A percentile compares a stretch with the other conserved stretches of the same genome.
phyloP scores from a whole-genome alignment of 176 grass and related monocot genomes.

The Zea luxurians region DNA sequence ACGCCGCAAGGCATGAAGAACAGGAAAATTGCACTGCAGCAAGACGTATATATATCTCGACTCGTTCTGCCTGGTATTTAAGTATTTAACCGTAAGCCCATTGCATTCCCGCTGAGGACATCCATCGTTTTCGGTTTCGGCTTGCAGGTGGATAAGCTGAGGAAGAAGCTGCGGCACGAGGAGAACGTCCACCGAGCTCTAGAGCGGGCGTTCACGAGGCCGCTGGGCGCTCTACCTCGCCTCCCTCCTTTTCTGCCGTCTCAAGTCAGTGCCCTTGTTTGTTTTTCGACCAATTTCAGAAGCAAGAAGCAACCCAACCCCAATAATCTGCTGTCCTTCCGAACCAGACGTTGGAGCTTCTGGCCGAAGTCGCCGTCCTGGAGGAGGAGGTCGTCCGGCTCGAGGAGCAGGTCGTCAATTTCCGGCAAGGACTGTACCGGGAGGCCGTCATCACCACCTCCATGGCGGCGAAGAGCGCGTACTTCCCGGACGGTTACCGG shows the following conservation, averaged over 20 bases:
- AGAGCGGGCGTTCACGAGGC: constrained; percentile 82
- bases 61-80: not conserved
- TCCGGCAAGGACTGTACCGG: constrained; percentile 70
- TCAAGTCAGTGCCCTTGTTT: constrained; percentile 43
- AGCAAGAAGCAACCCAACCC: not conserved
- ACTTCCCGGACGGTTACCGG: constrained; percentile 9
- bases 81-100: not conserved
- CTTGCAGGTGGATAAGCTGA: constrained; percentile 83
- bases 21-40: constrained; percentile 76
- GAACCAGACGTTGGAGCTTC: constrained; percentile 76
- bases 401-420: constrained; percentile 78
- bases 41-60: constrained; percentile 56
- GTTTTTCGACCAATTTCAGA: not conserved
- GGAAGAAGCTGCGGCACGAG: constrained; percentile 86
- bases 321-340: not conserved
- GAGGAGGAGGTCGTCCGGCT: constrained; percentile 91
- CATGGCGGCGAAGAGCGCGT: constrained; percentile 52
- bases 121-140: not conserved
- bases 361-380: constrained; percentile 84
- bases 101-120: not conserved
- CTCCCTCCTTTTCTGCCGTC: constrained; percentile 84
- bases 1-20: constrained; percentile 22
- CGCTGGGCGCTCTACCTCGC: constrained; percentile 82
- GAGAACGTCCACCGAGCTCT: constrained; percentile 92
- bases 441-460: constrained; percentile 72